Conservation (phyloP, 176 grass and related monocot genomes). For the Ensete glaucum region DNA sequence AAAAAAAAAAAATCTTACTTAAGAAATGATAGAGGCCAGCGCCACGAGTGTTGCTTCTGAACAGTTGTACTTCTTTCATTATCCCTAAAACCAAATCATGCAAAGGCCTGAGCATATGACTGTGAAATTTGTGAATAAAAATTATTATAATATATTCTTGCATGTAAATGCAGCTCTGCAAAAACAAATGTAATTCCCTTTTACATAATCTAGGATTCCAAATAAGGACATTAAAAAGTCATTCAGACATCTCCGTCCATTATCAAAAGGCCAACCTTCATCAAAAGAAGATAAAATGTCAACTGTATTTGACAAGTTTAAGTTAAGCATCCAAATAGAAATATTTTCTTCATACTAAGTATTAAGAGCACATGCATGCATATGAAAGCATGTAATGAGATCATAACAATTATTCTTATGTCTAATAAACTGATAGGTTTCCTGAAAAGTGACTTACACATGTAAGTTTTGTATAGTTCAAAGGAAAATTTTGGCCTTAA, state of each 20-base stretch:
- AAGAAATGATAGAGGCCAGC: conserved; percentile 90
- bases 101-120: neutral
- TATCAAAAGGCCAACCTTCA: neutral
- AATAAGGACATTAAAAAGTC: neutral
- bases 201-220: neutral
- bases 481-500: no score
- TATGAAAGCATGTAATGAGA: no score
- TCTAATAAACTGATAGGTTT: no score
- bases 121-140: neutral
- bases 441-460: no score
- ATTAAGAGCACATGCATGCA: no score
- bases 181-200: neutral
- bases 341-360: no score
- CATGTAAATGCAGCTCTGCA: neutral
- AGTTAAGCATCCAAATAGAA: no score
- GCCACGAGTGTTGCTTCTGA: conserved; percentile 48
- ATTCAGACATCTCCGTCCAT: neutral
- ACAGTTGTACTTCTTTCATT: conserved; percentile 39
- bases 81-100: conserved; percentile 35
- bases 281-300: neutral
- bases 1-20: conserved; percentile 43
- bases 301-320: no score
- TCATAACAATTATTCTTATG: no score
- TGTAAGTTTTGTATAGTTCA: no score
- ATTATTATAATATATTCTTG: neutral